Evolutionary conservation across 805 yeast species (phyloP).

Genomic region (Cyberlindnera mycetangii): DNA sequence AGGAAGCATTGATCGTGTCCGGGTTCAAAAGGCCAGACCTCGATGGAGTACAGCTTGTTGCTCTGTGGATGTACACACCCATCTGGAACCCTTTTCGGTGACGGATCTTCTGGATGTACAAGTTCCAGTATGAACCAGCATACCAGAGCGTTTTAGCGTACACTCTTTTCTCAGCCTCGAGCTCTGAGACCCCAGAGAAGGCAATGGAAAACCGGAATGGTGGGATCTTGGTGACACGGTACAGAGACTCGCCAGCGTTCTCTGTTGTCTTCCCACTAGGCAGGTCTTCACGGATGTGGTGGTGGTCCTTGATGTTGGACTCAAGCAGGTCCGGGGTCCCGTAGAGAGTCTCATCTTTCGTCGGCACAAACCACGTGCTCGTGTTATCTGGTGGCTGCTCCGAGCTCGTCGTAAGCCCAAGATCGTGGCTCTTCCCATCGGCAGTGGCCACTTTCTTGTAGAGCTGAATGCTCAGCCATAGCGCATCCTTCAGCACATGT

Average conservation of each 20-base stretch:
- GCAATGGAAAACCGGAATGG: slow-evolving; percentile 55
- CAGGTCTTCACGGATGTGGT: slow-evolving; percentile 17
- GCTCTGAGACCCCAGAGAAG: slow-evolving; percentile 44
- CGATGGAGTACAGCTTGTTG: slow-evolving; percentile 37
- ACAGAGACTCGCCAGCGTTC: slow-evolving; percentile 17
- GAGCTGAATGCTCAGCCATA: slow-evolving; percentile 47
- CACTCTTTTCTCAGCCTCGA: slow-evolving; percentile 44
- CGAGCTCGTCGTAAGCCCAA: slow-evolving; percentile 30
- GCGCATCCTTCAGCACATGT: slow-evolving; percentile 40
- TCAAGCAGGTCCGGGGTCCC: slow-evolving; percentile 41
- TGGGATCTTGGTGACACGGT: slow-evolving; percentile 43
- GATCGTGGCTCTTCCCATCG: slow-evolving; percentile 23
- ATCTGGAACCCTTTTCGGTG: slow-evolving; percentile 44
- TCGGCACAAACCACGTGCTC: slow-evolving; percentile 40
- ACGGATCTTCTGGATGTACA: slow-evolving; percentile 49
- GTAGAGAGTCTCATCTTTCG: slow-evolving; percentile 45
- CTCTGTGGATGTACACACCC: slow-evolving; percentile 56
- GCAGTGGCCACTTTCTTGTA: slow-evolving; percentile 38
- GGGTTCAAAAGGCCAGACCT: slow-evolving; percentile 39
- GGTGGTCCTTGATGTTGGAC: slow-evolving; percentile 27
- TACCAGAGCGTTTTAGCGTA: slow-evolving; percentile 55
- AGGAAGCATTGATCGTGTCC: slow-evolving; percentile 30
- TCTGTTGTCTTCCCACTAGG: slow-evolving; percentile 24
- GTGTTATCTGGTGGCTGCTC: slow-evolving; percentile 30
- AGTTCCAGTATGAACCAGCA: slow-evolving; percentile 60